Evolutionary conservation across 2,329 filamentous ascomycete species (phyloP).

Genomic region (Phialocephala subalpina): DNA sequence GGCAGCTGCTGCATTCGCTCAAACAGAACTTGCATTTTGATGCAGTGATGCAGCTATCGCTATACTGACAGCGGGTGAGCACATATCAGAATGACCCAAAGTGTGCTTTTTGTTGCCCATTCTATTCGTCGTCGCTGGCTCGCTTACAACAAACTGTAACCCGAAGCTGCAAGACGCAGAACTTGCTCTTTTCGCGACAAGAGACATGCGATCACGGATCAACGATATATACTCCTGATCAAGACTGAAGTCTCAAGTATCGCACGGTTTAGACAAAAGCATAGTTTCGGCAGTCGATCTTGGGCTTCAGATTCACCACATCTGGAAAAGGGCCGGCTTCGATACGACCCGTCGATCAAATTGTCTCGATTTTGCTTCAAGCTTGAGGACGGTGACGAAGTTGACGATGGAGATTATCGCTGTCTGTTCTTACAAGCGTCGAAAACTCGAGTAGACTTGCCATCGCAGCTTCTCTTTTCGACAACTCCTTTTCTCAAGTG

Average conservation of each 20-base stretch:
- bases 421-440: background rate
- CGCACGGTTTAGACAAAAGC: background rate
- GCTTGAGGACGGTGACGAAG: background rate
- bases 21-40: background rate
- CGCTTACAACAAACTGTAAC: background rate
- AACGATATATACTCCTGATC: background rate
- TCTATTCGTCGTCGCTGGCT: background rate
- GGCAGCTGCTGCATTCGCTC: background rate
- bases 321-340: too few species aligned
- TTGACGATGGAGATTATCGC: background rate
- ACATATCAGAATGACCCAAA: slow-evolving; percentile 7
- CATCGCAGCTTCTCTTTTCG: background rate
- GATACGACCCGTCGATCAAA: background rate
- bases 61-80: slow-evolving; percentile 9
- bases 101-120: background rate
- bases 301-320: background rate
- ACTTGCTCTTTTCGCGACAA: background rate
- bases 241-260: background rate
- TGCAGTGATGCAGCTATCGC: background rate
- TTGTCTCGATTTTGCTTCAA: background rate
- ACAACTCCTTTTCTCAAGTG: background rate
- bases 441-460: background rate
- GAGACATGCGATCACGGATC: slow-evolving; percentile 3
- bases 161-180: background rate
- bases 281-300: background rate